These are phyloP conservation scores for Diutina ranongensis DNA, from an alignment of 1,139 yeast species.

Conservation along the genomic window DNA sequence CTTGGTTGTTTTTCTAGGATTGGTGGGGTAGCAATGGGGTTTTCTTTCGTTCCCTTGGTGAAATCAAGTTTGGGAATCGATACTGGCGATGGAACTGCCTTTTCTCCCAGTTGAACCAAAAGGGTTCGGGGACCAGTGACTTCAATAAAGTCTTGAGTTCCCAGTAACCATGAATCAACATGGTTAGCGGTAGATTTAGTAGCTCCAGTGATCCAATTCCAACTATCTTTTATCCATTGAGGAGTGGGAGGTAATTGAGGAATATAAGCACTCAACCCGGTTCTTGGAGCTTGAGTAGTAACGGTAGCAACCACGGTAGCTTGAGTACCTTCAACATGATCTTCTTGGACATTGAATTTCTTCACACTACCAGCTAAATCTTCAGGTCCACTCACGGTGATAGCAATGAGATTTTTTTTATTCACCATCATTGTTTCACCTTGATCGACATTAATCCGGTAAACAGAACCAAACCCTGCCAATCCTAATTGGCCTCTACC, in stretches of 20 bases:
- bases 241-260: neutral
- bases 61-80: neutral
- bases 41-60: neutral
- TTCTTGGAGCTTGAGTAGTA: neutral
- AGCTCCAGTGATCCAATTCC: neutral
- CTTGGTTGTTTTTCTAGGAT: neutral
- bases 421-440: constrained; percentile 41
- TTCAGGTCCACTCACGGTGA: constrained; percentile 40
- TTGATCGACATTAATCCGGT: constrained; percentile 31
- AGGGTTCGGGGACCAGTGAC: constrained; percentile 47
- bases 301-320: neutral
- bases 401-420: constrained; percentile 35
- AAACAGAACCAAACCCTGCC: constrained; percentile 47
- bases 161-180: constrained; percentile 14
- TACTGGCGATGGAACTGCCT: neutral
- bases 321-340: neutral
- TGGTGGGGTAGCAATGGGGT: neutral
- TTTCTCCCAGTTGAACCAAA: constrained; percentile 24
- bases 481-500: constrained; percentile 52
- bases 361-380: constrained; percentile 29
- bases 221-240: neutral
- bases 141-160: constrained; percentile 30
- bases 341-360: constrained; percentile 9
- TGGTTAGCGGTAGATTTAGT: neutral
- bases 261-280: neutral